Percentiles rank a stretch among this genome's conserved stretches.
These are phyloP conservation scores for Striga hermonthica DNA, from an alignment of 305 asterid species.

Conservation along the genomic window DNA sequence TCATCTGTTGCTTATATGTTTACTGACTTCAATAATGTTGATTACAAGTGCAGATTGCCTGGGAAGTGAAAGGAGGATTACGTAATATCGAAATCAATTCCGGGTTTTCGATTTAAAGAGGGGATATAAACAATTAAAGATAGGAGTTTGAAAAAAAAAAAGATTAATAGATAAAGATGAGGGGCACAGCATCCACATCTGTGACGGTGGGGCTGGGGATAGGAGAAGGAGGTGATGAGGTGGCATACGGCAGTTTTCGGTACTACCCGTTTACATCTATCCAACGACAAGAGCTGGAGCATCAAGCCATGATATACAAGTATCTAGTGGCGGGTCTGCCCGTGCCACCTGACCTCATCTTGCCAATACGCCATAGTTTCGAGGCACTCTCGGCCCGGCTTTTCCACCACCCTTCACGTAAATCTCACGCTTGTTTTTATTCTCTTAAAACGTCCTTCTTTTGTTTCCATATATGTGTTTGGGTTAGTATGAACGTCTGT, in stretches of 20 bases:
- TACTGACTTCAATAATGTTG: constrained; percentile 33
- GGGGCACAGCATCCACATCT: constrained; percentile 70
- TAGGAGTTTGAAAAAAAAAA: neutral
- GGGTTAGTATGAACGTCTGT: no score
- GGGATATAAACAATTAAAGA: constrained; percentile 15
- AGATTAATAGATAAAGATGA: constrained; percentile 44
- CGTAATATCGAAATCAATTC: constrained; percentile 15
- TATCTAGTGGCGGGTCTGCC: constrained; percentile 80
- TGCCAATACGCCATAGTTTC: constrained; percentile 84
- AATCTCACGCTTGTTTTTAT: constrained; percentile 24
- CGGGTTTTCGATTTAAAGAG: constrained; percentile 23
- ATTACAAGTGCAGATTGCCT: constrained; percentile 49
- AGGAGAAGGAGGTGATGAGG: constrained; percentile 41
- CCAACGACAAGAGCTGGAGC: constrained; percentile 98
- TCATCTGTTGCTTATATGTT: constrained; percentile 24
- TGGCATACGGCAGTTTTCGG: constrained; percentile 48
- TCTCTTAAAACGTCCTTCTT: neutral
- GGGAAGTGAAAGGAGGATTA: constrained; percentile 31
- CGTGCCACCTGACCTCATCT: constrained; percentile 81
- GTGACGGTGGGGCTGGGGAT: constrained; percentile 48
- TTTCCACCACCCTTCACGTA: constrained; percentile 76
- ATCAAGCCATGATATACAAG: constrained; percentile 95
- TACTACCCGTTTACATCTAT: constrained; percentile 88
- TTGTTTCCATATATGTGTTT: neutral
- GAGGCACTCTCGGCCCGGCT: constrained; percentile 77